phyloP scores from a whole-genome alignment of 805 yeast species.

The Ogataea populi-albae region DNA sequence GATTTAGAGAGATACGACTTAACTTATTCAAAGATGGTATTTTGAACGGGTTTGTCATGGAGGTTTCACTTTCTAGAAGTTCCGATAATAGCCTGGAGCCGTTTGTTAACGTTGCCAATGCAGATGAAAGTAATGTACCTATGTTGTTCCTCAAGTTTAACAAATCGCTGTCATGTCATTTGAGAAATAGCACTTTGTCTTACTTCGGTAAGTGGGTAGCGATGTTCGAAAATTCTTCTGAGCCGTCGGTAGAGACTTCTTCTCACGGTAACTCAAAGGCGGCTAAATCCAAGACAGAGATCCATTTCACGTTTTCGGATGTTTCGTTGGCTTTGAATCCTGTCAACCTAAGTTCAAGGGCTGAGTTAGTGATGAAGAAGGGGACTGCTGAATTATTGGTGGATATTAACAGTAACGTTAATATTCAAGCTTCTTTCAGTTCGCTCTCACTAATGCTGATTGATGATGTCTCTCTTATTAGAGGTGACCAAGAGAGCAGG shows the following conservation, averaged over 20 bases:
- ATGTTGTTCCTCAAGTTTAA: conserved; percentile 38
- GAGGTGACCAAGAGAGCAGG: conserved; percentile 28
- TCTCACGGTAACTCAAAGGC: conserved; percentile 10
- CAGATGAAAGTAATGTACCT: conserved; percentile 36
- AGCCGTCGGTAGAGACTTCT: background rate
- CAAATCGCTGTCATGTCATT: conserved; percentile 39
- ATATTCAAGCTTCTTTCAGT: conserved; percentile 40
- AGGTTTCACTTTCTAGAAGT: conserved; percentile 8
- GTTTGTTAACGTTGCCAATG: conserved; percentile 33
- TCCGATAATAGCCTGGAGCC: conserved; percentile 22
- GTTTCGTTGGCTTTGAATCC: conserved; percentile 65
- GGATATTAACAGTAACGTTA: conserved; percentile 22
- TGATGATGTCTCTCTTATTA: conserved; percentile 52
- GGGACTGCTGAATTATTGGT: conserved; percentile 52
- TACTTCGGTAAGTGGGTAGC: conserved; percentile 62
- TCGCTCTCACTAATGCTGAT: conserved; percentile 52
- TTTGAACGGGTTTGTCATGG: conserved; percentile 14
- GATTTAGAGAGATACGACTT: conserved; percentile 16
- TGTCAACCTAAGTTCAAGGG: conserved; percentile 52
- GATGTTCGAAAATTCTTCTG: conserved; percentile 36
- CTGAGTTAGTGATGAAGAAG: conserved; percentile 47
- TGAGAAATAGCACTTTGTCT: conserved; percentile 49
- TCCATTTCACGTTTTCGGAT: conserved; percentile 41
- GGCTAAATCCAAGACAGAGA: conserved; percentile 10
- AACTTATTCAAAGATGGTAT: conserved; percentile 17